Evolutionary conservation across 2,329 filamentous ascomycete species (phyloP), one percentile per base, ranked within the genome.

Genomic region (Myrmaecium sp.): DNA sequence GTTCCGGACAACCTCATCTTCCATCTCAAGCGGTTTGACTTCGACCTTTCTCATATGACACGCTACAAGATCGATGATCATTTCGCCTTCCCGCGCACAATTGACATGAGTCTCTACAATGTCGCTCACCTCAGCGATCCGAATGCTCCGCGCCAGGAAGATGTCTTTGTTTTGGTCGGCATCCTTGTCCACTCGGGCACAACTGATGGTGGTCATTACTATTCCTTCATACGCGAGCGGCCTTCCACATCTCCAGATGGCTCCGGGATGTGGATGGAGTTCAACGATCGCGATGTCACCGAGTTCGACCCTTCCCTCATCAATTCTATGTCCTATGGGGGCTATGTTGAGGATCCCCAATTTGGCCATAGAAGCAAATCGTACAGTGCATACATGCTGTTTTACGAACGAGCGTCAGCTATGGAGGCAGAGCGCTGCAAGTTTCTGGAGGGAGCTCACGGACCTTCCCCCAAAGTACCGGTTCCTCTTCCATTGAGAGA

Each of bases 1-100:
- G 70, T 94, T 5, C 86, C 89, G 0, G 77, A 98, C 51, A 84
- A 93, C 43, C 58, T 98, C 20, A 95, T 95, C 31, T 91, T 95
- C 46, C 89, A 95, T 45, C 58, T 98, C 28, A 98, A 89, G 51
- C 65, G 81, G 21, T 89, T 89, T 42, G 76, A 83, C 33, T 89
- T 81, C 47, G 81, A 86, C 37, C 52, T 84, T 27, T 64, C 69
- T 27, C 78, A 76, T 2, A 66, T 91, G 47, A 69, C 76, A 53
- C 66, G 84, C 39, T 82, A 69, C 54, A 98, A 98, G 57, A 89
- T 95, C 52, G 94, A 98, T 46, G 89, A 95, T 46, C 68, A 80
- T 37, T 98, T 98, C 45, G 68, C 77, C 4, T 98, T 98, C 37
- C 86, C 91, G 0, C 58, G 65, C 8, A 66, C 62, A 25, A 79